These are phyloP conservation scores for Rubia peregrina DNA, from an alignment of 305 asterid species.

Conservation along the genomic window DNA sequence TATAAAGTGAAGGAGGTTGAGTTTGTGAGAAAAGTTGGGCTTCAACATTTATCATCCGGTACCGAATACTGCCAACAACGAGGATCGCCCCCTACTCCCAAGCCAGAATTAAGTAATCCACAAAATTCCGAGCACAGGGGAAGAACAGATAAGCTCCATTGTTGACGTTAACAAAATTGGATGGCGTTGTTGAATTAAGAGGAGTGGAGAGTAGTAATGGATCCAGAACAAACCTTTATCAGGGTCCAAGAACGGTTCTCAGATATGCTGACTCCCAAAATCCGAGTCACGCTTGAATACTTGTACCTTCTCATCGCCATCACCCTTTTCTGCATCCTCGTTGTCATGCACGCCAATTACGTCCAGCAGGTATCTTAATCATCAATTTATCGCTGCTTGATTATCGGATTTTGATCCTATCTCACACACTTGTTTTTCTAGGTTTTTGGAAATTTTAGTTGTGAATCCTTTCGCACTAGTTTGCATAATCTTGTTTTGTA, in stretches of 20 bases:
- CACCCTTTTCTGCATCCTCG: conserved; percentile 84
- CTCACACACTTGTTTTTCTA: background rate
- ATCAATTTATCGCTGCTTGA: background rate
- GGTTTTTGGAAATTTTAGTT: background rate
- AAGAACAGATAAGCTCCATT: background rate
- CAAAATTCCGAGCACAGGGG: background rate
- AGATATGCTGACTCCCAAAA: conserved; percentile 74
- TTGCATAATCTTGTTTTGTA: background rate
- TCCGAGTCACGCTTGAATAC: conserved; percentile 78
- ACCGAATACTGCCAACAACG: background rate
- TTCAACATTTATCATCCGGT: background rate
- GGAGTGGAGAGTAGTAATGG: conserved; percentile 33
- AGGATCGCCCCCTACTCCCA: background rate
- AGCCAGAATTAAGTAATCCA: background rate
- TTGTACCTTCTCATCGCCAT: conserved; percentile 74
- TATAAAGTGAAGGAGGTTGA: too few relatives aligned
- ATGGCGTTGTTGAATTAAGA: conserved; percentile 3
- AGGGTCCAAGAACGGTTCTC: conserved; percentile 95
- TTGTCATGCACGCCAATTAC: conserved; percentile 98
- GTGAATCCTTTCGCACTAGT: background rate
- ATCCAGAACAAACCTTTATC: conserved; percentile 95
- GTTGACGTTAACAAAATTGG: background rate
- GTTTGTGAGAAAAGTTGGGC: background rate
- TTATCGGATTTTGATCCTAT: background rate
- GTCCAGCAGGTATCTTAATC: conserved; percentile 70